Base-by-base conservation (phyloP, 2,329 filamentous ascomycete genomes). In the Nemania serpens region DNA sequence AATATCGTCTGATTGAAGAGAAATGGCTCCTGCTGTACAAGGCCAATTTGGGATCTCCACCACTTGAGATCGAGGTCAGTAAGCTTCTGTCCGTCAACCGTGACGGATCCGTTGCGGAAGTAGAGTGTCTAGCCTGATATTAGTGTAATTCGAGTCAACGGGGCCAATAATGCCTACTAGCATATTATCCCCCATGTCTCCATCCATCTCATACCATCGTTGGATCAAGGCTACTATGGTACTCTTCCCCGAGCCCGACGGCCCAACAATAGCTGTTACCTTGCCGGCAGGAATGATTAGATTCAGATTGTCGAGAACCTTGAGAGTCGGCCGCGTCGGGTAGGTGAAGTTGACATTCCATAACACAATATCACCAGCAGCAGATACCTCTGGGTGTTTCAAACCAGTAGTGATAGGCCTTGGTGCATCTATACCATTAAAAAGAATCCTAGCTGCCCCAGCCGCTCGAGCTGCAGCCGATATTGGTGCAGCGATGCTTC, bases 231-330 rank as follows among this genome's bases (percentile, higher is more conserved):
- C 88, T 0, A 91, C 84, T 15, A 92, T 85, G 0, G 90, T 93
- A 55, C 87, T 90, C 73, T 93, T 93, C 0, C 90, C 90, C 2
- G 84, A 87, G 0, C 90, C 90, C 2, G 87, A 90, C 1, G 88
- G 84, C 0, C 90, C 90, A 13, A 93, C 89, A 17, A 93, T 87
- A 1, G 90, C 90, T 1, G 88, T 91, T 1, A 86, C 83, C 68
- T 90, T 89, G n/a, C 88, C 87, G 17, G 84, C 80, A 45, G 83
- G 80, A 50, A 91, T 83, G 0, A 75, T 77, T 7, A 90, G 73
- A 66, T 81, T 79, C 1, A 91, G 70, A 2, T 80, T 75, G 65
- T 89, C 81, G 0, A 91, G 76, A 0, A 91, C 84, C 67, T 85
- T 85, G 56, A 88, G 81, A 60, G 86, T 81, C 0, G 86, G 85